Evolutionary conservation across 176 grass and related monocot genomes (phyloP).

Genomic region (Phyllostachys edulis): DNA sequence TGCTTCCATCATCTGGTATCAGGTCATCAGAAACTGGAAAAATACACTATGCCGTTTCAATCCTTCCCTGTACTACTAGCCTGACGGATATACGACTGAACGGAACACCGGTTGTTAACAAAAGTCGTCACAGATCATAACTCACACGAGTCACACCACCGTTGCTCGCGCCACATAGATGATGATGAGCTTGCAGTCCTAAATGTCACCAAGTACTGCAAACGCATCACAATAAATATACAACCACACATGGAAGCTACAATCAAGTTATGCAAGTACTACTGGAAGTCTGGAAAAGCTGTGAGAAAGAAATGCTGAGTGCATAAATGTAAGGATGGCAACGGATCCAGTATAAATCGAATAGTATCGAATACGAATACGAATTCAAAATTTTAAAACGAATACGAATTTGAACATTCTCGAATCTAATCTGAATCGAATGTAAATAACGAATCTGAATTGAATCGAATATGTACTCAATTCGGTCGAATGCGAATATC

Average conservation of each 20-base stretch:
- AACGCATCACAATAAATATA: constrained; percentile 7
- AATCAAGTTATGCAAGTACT: not conserved
- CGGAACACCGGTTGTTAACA: not conserved
- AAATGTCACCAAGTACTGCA: not conserved
- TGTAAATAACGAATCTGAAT: too few species aligned
- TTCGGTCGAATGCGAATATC: too few species aligned
- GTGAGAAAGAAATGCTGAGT: not conserved
- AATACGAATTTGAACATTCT: too few species aligned
- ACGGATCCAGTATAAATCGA: too few species aligned
- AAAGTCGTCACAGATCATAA: constrained; percentile 7
- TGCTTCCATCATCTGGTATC: not conserved
- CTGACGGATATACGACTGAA: not conserved
- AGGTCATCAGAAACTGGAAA: not conserved
- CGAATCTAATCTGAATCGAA: too few species aligned
- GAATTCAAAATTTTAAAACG: too few species aligned
- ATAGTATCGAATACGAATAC: too few species aligned
- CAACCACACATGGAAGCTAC: not conserved
- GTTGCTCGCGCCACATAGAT: constrained; percentile 25
- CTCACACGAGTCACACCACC: not conserved
- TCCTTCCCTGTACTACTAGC: not conserved
- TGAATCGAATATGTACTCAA: too few species aligned
- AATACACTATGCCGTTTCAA: not conserved
- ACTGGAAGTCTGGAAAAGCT: not conserved
- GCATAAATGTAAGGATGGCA: too few species aligned
- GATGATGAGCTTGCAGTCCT: constrained; percentile 24